phyloP scores from a whole-genome alignment of 805 yeast genomes.

The Saturnispora silvae region DNA sequence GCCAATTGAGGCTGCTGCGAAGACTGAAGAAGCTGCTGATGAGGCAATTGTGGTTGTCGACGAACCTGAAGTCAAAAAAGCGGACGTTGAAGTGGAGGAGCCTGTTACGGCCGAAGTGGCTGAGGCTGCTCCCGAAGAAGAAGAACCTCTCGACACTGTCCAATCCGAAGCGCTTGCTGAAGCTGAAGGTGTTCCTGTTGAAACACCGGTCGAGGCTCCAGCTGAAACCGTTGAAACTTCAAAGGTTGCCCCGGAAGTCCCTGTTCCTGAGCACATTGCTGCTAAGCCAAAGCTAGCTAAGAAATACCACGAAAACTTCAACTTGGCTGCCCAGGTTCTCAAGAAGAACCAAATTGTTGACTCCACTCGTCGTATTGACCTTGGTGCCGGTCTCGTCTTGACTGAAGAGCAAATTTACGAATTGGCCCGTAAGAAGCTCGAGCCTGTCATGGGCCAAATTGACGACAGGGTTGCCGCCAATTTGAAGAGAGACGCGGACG shows the following conservation, averaged over 20 bases:
- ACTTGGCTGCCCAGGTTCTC: conserved; percentile 36
- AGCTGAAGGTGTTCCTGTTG: conserved; percentile 2
- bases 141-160: too few relatives aligned
- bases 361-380: conserved; percentile 37
- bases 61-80: background rate
- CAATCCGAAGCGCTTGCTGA: conserved; percentile 5
- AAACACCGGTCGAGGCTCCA: conserved; percentile 5
- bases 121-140: conserved; percentile 4
- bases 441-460: conserved; percentile 42
- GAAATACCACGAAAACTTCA: conserved; percentile 39
- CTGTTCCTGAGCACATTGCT: conserved; percentile 28
- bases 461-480: conserved; percentile 37
- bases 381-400: conserved; percentile 45
- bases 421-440: conserved; percentile 44
- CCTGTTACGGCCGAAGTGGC: background rate
- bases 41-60: conserved; percentile 8
- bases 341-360: conserved; percentile 34
- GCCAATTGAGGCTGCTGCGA: conserved; percentile 10
- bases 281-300: conserved; percentile 34
- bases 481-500: conserved; percentile 22
- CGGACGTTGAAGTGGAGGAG: background rate
- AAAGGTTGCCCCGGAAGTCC: conserved; percentile 13
- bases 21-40: background rate
- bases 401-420: conserved; percentile 46
- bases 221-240: conserved; percentile 6